phyloP scores from a whole-genome alignment of 495 filamentous ascomycete species.

The Lasiosphaeriaceae sp. region DNA sequence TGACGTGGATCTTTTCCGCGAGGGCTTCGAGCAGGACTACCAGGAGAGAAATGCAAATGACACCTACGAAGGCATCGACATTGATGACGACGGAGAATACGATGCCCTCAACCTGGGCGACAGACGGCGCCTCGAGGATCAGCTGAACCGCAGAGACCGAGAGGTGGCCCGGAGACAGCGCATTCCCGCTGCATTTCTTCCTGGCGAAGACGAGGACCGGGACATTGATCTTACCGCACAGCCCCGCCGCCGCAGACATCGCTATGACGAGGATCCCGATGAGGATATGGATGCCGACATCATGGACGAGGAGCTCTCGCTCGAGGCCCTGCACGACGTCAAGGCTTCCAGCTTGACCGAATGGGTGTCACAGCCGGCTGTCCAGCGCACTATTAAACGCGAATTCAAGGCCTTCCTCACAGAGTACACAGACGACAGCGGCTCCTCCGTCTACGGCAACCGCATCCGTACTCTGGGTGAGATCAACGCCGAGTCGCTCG shows the following conservation, averaged over 20 bases:
- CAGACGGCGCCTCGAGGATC: conserved; percentile 77
- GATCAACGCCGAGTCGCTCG: conserved; percentile 90
- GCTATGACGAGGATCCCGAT: conserved; percentile 91
- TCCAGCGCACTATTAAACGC: conserved; percentile 86
- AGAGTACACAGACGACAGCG: conserved; percentile 84
- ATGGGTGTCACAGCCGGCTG: conserved; percentile 87
- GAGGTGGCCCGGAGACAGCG: conserved; percentile 69
- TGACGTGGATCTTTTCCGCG: conserved; percentile 89
- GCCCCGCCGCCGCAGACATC: conserved; percentile 71
- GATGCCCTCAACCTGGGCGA: conserved; percentile 74
- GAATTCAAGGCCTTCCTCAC: conserved; percentile 98
- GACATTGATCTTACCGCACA: conserved; percentile 79
- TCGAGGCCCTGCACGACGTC: conserved; percentile 88
- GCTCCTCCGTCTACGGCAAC: conserved; percentile 89
- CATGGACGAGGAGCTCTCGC: conserved; percentile 88
- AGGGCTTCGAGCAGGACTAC: conserved; percentile 88
- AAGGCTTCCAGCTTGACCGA: conserved; percentile 91
- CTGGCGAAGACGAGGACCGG: conserved; percentile 83
- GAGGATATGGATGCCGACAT: conserved; percentile 89
- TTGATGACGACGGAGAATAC: conserved; percentile 61
- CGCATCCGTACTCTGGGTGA: conserved; percentile 92
- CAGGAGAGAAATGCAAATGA: conserved; percentile 48
- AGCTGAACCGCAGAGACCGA: conserved; percentile 77
- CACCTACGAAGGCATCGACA: conserved; percentile 42
- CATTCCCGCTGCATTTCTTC: conserved; percentile 80